These are phyloP conservation scores for Phytophthora parvispora DNA, from an alignment of 352 stramenopile species.

Conservation along the genomic window DNA sequence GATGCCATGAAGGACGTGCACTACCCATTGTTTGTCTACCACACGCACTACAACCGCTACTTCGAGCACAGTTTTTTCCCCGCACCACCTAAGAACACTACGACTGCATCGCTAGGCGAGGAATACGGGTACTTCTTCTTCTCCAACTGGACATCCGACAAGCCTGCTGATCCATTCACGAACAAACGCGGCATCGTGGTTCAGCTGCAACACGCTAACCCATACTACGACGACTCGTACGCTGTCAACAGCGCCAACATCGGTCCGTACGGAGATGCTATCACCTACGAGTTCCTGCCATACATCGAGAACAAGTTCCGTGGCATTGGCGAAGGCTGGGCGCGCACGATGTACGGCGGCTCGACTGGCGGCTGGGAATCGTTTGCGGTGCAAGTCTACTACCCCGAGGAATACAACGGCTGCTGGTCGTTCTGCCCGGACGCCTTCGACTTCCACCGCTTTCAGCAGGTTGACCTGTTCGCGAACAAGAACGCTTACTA, in stretches of 20 bases:
- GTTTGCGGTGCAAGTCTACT: constrained; percentile 78
- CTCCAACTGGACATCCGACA: constrained; percentile 77
- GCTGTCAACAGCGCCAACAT: constrained; percentile 84
- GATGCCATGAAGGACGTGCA: constrained; percentile 52
- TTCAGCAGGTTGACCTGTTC: constrained; percentile 78
- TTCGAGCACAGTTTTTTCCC: constrained; percentile 71
- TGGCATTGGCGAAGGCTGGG: constrained; percentile 72
- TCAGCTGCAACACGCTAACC: constrained; percentile 81
- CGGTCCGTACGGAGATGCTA: constrained; percentile 77
- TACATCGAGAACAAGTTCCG: constrained; percentile 70
- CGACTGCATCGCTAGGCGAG: constrained; percentile 35
- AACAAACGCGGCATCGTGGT: constrained; percentile 79
- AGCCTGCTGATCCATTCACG: background rate
- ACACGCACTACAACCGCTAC: constrained; percentile 74
- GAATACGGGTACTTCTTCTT: constrained; percentile 78
- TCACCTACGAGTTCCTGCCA: constrained; percentile 83
- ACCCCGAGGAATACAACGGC: constrained; percentile 83
- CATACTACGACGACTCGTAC: constrained; percentile 88
- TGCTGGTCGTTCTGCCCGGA: constrained; percentile 87
- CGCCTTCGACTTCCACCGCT: constrained; percentile 81
- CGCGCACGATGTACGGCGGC: constrained; percentile 80
- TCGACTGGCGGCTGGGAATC: constrained; percentile 83
- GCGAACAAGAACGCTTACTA: constrained; percentile 80
- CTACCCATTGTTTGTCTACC: constrained; percentile 84
- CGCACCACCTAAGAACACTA: constrained; percentile 34